phyloP scores from a whole-genome alignment of 495 filamentous ascomycete genomes.

The Aspergillus egyptiacus region DNA sequence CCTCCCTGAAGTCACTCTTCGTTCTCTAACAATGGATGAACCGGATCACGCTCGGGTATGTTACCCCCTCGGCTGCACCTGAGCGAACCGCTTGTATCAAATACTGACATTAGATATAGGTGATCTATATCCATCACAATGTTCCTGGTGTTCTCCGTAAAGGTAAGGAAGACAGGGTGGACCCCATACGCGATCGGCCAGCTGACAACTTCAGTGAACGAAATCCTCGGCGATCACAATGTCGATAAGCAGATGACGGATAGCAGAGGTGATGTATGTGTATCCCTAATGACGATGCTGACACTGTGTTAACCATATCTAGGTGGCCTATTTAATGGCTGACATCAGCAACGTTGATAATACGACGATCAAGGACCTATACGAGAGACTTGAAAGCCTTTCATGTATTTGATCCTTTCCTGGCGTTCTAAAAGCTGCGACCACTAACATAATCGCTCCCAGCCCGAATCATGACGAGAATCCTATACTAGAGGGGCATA shows the following conservation, averaged over 20 bases:
- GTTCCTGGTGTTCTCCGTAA: slow-evolving; percentile 88
- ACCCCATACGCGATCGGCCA: no score
- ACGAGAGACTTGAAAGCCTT: slow-evolving; percentile 72
- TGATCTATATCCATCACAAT: slow-evolving; percentile 95
- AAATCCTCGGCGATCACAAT: slow-evolving; percentile 89
- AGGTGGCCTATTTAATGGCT: slow-evolving; percentile 95
- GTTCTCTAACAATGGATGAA: slow-evolving; percentile 81
- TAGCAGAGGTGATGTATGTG: slow-evolving; percentile 75
- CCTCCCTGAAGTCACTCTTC: slow-evolving; percentile 86
- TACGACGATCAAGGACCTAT: slow-evolving; percentile 77
- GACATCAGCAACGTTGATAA: slow-evolving; percentile 84
- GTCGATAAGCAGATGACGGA: slow-evolving; percentile 98
- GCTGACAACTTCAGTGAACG: slow-evolving; percentile 83
- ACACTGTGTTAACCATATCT: slow-evolving; percentile 14
- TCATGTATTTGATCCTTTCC: slow-evolving; percentile 50
- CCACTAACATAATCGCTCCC: slow-evolving; percentile 6
- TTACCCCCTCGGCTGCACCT: background rate
- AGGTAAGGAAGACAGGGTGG: slow-evolving; percentile 40
- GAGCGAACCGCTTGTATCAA: background rate
- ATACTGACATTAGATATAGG: slow-evolving; percentile 33
- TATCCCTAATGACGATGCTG: background rate
- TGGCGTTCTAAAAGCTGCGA: background rate
- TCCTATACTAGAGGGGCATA: slow-evolving; percentile 62
- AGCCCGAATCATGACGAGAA: slow-evolving; percentile 81
- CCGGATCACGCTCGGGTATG: slow-evolving; percentile 74